Base-by-base conservation (phyloP, 768 basidiomycete genomes). In the Leucocoprinus birnbaumii region DNA sequence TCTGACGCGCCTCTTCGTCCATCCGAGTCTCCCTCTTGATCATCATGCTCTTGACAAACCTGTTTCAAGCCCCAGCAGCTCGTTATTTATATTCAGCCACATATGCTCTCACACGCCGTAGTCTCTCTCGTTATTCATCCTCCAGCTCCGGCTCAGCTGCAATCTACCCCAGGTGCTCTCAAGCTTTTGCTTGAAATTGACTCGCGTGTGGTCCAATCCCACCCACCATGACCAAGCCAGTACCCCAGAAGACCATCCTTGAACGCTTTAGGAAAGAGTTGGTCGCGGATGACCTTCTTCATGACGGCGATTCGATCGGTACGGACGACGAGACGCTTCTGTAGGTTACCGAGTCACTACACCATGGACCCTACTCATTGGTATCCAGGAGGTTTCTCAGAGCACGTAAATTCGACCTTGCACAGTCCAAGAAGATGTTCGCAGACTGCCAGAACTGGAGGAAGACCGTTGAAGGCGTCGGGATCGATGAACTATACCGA, bases 401-500 rank as follows among this genome's bases (percentile, higher is more conserved):
- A 34, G 88, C 88, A 9, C 83, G 88, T 2, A 82, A 82, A 58
- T 89, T 82, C 61, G 77, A 83, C 62, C 56, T 86, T 11, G 71
- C 66, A 34, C 79, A 82, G 45, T 68, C 86, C 0, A 86, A 84
- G 66, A 75, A 69, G 56, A 89, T 89, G 88, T 70, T 89, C 40
- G 67, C 65, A 51, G 81, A 85, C 46, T 86, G 85, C 57, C 84
- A 87, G 59, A 68, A 81, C 11, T 91, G 88, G 88, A 76, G 88
- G 16, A 73, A 74, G 65, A 82, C 80, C 0, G 84, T 84, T 7
- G 79, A 81, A 35, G 85, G 80, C 31, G 68, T 80, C 8, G 87
- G 87, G 14, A 79, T 90, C 44, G 87, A 89, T 61, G 77, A 80
- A 55, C 62, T 89, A 19, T 87, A 85, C 63, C 65, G 71, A 8